Evolutionary conservation across 345 rosid species (phyloP).

Genomic region (Eucalyptus decipiens): DNA sequence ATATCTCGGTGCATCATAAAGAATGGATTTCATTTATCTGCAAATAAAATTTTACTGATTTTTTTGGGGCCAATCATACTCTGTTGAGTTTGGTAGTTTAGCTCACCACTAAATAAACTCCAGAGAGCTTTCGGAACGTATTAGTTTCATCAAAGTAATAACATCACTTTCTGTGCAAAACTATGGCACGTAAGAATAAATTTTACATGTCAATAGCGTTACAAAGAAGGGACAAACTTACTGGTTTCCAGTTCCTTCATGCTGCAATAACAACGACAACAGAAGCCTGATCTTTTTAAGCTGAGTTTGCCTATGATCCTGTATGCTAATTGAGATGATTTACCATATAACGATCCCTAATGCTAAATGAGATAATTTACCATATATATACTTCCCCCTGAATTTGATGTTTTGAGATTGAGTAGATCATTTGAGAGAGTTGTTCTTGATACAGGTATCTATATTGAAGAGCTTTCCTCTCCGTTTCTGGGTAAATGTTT

Average conservation of each 20-base stretch:
- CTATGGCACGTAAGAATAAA: not conserved
- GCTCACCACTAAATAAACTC: not conserved
- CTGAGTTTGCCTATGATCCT: not conserved
- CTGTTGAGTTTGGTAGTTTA: not conserved
- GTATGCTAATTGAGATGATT: not conserved
- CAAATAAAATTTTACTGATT: not conserved
- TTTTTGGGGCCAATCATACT: not conserved
- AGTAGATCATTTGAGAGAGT: not conserved
- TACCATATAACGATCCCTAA: not conserved
- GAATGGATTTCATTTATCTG: not conserved
- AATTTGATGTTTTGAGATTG: not conserved
- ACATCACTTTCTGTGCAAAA: not conserved
- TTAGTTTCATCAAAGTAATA: not conserved
- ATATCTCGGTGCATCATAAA: not conserved
- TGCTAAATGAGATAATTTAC: not conserved
- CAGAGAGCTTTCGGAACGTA: not conserved
- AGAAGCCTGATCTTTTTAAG: not conserved
- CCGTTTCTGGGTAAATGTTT: slow-evolving; percentile 43
- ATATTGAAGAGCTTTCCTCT: slow-evolving; percentile 69
- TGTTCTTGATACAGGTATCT: slow-evolving; percentile 28
- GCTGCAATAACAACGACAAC: not conserved
- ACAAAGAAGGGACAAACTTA: not conserved
- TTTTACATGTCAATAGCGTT: not conserved
- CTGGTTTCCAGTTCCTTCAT: not conserved
- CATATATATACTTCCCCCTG: not conserved